Evolutionary conservation across 371 early-diverging fungal genomes (phyloP), one percentile per base, ranked within the genome.

Genomic region (Lichtheimia hyalospora): DNA sequence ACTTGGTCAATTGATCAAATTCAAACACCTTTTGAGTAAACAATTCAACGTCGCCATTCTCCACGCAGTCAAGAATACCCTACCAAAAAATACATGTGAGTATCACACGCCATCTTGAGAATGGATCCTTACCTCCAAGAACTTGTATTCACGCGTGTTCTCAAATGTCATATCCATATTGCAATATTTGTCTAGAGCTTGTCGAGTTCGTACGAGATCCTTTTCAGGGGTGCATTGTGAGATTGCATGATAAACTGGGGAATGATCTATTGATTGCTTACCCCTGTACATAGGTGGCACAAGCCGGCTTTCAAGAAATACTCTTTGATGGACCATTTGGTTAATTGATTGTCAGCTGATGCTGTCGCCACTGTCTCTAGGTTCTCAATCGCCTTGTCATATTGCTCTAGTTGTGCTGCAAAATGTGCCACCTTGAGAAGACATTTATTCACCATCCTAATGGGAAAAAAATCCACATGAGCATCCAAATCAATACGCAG

Each of bases 261-360:
- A 41, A 24, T 43, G 21, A 7, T n/a, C 27, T 12, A 6, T 50
- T 27, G 7, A 23, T 6, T 7, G 46, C 73, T 55, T 77, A 89
- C 89, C 58, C 81, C 82, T 46, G 83, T 79, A 53, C 88, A 89
- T 48, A 97, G 70, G 51, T 90, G 85, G 67, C 97, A 97, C 55
- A 98, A 67, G 8, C 93, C 95, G 7, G 96, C 94, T 72, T 98
- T 96, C 63, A 97, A 79, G 54, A 96, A 89, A 75, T 96, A 96
- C 40, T 96, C 96, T 64, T 94, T 93, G 44, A 95, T 77, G 7
- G 94, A 93, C 92, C 94, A 98, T 73, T 94, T 93, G 27, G 95
- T 91, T 28, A 98, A 78, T 64, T 89, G 89, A 70, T 95, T 92
- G 71, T 95, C 93, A 62, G 95, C 66, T 52, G 88, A 86, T 51